phyloP scores from a whole-genome alignment of 129 eudicot species.

The Artemisia annua region DNA sequence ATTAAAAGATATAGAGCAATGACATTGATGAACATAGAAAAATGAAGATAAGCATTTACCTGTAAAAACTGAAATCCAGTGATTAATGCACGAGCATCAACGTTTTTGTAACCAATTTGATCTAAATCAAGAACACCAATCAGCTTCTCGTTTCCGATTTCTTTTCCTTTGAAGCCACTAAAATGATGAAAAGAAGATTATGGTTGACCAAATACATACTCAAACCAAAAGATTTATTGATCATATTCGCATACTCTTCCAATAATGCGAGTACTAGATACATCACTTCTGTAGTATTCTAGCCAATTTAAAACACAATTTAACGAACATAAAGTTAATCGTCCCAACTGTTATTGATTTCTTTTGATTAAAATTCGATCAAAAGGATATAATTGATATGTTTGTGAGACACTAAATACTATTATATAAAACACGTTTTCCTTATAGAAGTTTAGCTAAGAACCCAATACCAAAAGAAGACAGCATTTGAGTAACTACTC shows the following conservation, averaged over 20 bases:
- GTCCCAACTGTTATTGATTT: neutral
- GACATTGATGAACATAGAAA: neutral
- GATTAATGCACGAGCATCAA: constrained; percentile 72
- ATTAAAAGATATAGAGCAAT: neutral
- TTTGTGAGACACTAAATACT: neutral
- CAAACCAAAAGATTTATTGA: neutral
- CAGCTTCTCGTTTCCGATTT: constrained; percentile 71
- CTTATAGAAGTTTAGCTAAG: neutral
- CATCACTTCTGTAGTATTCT: too few relatives aligned
- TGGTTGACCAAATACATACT: too few relatives aligned
- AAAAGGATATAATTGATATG: neutral
- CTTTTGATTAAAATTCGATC: neutral
- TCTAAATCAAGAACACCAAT: constrained; percentile 58
- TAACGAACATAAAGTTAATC: too few relatives aligned
- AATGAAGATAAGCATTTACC: constrained; percentile 33
- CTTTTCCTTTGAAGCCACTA: constrained; percentile 65
- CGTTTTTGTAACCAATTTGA: constrained; percentile 50
- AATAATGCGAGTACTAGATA: too few relatives aligned
- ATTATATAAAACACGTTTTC: neutral
- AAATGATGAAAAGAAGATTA: constrained; percentile 31
- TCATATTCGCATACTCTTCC: neutral
- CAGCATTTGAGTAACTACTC: neutral
- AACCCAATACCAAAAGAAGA: neutral
- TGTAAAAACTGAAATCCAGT: constrained; percentile 82
- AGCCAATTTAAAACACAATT: too few relatives aligned